phyloP scores from a whole-genome alignment of 2,329 filamentous ascomycete species.

The Phialemonium atrogriseum region DNA sequence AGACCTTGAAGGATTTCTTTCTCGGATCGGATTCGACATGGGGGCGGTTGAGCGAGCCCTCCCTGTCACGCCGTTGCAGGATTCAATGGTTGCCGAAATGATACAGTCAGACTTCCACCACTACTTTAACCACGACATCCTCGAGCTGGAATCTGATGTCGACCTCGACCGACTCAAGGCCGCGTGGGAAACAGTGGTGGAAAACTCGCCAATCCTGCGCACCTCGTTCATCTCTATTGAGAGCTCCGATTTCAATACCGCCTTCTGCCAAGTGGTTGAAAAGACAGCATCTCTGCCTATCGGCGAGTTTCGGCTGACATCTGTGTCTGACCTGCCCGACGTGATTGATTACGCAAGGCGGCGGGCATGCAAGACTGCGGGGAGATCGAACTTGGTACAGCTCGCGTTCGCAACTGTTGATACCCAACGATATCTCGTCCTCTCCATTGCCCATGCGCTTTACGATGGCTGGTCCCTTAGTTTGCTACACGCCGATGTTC shows the following conservation, averaged over 20 bases:
- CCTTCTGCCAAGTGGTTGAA: constrained; percentile 41
- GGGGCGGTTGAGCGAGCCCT: constrained; percentile 48
- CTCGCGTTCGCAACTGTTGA: constrained; percentile 31
- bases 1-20: constrained; percentile 33
- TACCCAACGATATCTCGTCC: constrained; percentile 33
- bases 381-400: constrained; percentile 35
- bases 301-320: constrained; percentile 14
- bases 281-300: constrained; percentile 15
- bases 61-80: constrained; percentile 76
- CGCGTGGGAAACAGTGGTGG: constrained; percentile 56
- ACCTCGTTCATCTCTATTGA: constrained; percentile 64
- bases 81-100: constrained; percentile 81
- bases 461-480: constrained; percentile 84
- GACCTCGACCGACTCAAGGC: constrained; percentile 46
- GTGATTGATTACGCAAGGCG: constrained; percentile 28
- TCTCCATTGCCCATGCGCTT: constrained; percentile 78
- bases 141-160: constrained; percentile 47
- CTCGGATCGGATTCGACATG: constrained; percentile 22
- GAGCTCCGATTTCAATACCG: constrained; percentile 43
- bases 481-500: constrained; percentile 64
- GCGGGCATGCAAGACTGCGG: constrained; percentile 27
- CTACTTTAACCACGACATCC: constrained; percentile 81
- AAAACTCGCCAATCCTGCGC: constrained; percentile 60
- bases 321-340: constrained; percentile 22
- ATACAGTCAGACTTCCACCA: constrained; percentile 60